Evolutionary conservation across 306 rosid genomes (phyloP).

Genomic region (Adenanthera pavonina): DNA sequence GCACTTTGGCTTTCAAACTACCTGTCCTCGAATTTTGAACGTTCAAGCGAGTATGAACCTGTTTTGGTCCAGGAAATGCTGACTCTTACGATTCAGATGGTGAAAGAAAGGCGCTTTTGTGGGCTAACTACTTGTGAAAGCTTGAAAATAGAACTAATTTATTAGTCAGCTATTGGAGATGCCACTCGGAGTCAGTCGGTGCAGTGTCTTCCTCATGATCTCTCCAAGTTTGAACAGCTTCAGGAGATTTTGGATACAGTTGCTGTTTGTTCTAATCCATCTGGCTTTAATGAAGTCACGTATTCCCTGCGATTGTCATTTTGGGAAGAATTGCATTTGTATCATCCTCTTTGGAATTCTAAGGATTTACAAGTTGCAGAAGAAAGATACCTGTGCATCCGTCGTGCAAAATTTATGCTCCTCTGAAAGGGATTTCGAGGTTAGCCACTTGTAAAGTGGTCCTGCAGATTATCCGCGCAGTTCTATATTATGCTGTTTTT

Average conservation of each 20-base stretch:
- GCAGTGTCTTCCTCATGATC: constrained; percentile 92
- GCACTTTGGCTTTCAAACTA: constrained; percentile 79
- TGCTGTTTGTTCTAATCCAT: constrained; percentile 80
- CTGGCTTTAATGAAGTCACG: constrained; percentile 92
- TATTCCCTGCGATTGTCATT: constrained; percentile 80
- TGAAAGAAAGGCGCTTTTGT: constrained; percentile 91
- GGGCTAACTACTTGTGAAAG: constrained; percentile 84
- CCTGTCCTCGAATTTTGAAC: constrained; percentile 69
- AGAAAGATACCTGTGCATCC: constrained; percentile 87
- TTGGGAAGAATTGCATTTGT: constrained; percentile 92
- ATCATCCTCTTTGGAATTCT: constrained; percentile 93
- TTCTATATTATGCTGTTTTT: constrained; percentile 79
- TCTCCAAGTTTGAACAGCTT: constrained; percentile 76
- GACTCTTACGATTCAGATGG: constrained; percentile 82
- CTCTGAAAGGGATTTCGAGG: constrained; percentile 75
- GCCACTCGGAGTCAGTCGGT: constrained; percentile 92
- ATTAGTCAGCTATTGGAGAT: constrained; percentile 78
- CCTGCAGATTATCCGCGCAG: constrained; percentile 82
- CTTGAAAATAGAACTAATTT: constrained; percentile 86
- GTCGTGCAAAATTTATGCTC: constrained; percentile 72
- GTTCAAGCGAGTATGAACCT: constrained; percentile 83
- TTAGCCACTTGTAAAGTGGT: constrained; percentile 85
- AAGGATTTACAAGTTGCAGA: constrained; percentile 95
- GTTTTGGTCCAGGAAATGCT: constrained; percentile 93
- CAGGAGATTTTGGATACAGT: constrained; percentile 74